A percentile compares a stretch with the other conserved stretches of the same genome.
Evolutionary conservation across 2,329 filamentous ascomycete species (phyloP).

Genomic region (Ascochyta viciae-villosae): DNA sequence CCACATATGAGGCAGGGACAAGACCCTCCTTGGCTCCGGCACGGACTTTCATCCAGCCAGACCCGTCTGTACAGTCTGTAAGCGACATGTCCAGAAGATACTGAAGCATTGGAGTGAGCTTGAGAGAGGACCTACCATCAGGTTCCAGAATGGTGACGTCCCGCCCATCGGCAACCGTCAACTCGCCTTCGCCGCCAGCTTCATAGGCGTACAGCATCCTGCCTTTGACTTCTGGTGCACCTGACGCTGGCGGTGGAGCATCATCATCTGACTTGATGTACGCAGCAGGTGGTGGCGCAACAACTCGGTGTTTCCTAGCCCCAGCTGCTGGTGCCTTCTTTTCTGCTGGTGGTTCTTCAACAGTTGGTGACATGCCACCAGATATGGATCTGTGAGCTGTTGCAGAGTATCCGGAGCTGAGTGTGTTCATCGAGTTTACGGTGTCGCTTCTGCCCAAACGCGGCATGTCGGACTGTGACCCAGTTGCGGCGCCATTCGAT

Average conservation of each 20-base stretch:
- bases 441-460: conserved; percentile 81
- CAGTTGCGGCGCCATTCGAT: conserved; percentile 52
- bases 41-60: conserved; percentile 89
- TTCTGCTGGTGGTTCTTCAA: conserved; percentile 56
- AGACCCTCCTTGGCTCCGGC: conserved; percentile 79
- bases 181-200: conserved; percentile 78
- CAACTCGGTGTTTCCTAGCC: conserved; percentile 69
- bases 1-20: conserved; percentile 86
- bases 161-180: conserved; percentile 79
- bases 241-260: conserved; percentile 44
- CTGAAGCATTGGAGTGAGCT: conserved; percentile 24
- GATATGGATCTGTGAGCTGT: conserved; percentile 79
- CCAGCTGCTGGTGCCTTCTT: conserved; percentile 37
- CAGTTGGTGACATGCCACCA: conserved; percentile 60
- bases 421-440: conserved; percentile 75
- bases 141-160: conserved; percentile 81
- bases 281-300: conserved; percentile 84
- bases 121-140: conserved; percentile 71
- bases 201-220: conserved; percentile 93
- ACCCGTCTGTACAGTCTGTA: conserved; percentile 69
- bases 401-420: conserved; percentile 86
- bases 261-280: conserved; percentile 74
- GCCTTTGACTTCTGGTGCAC: conserved; percentile 67
- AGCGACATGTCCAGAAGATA: conserved; percentile 26
- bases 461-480: conserved; percentile 68